Evolutionary conservation across 345 rosid genomes (phyloP).

Genomic region (Hevea brasiliensis): DNA sequence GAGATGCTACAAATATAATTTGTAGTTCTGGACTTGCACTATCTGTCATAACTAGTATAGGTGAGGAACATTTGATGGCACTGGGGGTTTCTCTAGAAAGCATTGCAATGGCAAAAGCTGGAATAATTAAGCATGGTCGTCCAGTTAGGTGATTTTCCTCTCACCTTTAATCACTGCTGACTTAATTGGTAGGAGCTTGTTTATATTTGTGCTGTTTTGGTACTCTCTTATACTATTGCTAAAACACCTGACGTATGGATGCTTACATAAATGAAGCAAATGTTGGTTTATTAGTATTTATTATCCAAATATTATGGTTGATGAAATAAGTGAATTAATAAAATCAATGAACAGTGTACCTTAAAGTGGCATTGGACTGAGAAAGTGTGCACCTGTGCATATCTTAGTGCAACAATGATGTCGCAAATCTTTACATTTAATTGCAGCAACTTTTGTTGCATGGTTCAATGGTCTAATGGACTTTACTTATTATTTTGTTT

Average conservation of each 20-base stretch:
- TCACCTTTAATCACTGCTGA: background rate
- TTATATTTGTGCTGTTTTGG: background rate
- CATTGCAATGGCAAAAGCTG: constrained; percentile 84
- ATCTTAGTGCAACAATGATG: background rate
- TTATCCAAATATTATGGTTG: background rate
- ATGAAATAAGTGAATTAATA: background rate
- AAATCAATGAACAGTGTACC: background rate
- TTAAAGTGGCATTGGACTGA: background rate
- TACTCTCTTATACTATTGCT: background rate
- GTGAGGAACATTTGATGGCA: constrained; percentile 80
- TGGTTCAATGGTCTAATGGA: background rate
- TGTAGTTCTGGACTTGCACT: constrained; percentile 59
- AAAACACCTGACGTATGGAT: background rate
- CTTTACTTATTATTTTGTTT: background rate
- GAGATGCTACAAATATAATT: constrained; percentile 85
- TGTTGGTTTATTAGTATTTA: background rate
- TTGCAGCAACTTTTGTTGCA: background rate
- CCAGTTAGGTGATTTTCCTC: constrained; percentile 78
- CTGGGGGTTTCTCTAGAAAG: constrained; percentile 88
- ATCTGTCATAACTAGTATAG: constrained; percentile 76
- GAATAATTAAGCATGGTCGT: constrained; percentile 65
- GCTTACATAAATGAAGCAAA: background rate
- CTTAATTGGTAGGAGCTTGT: background rate
- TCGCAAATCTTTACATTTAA: background rate
- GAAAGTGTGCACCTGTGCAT: background rate